Base-by-base conservation (phyloP, 1,284 basidiomycete genomes). In the Pterulicium gracile region DNA sequence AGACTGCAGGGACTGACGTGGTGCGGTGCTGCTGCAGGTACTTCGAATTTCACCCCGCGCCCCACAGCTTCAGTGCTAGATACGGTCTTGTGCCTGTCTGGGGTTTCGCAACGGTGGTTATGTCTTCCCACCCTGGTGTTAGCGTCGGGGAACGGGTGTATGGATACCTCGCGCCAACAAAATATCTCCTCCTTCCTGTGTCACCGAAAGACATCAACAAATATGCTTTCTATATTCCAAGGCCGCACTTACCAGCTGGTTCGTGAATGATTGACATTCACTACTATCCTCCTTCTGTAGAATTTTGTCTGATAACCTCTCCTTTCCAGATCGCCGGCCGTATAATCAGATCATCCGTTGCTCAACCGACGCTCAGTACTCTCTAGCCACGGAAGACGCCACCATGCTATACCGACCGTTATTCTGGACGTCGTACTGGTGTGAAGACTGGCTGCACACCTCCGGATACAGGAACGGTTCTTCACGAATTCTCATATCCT, bases 351-450 rank as follows among this genome's bases (percentile, higher is more conserved):
- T 82, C 44, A 68, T 69, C 14, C 73, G 79, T 14, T 81, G 81
- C 51, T 59, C 66, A 2, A 55, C 57, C 4, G 79, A 82, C 51
- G 65, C 71, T 0, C 64, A 75, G 44, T 79, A 80, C 49, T 62
- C 65, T 15, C 58, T 70, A 0, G 65, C 66, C 0, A 61, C 69
- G 0, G 49, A 54, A 2, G 79, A 79, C 53, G 60, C 79, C 24
- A 72, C 70, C 0, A 81, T 81, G 79, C 67, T 82, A 14, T 82
- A 77, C 50, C 70, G 78, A 0, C 79, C 79, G 0, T 61, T 81
- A 4, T 81, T 79, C 58, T 81, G 79, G 79, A 81, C 79, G 0
- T 69, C 79, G 1, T 81, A 71, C 53, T 81, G 79, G 79, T 78
- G 70, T 52, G 77, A 81, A 54, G 81, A 82, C 54, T 81, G 77